Evolutionary conservation across 2,329 filamentous ascomycete genomes (phyloP).

Genomic region (Epichloe sylvatica): DNA sequence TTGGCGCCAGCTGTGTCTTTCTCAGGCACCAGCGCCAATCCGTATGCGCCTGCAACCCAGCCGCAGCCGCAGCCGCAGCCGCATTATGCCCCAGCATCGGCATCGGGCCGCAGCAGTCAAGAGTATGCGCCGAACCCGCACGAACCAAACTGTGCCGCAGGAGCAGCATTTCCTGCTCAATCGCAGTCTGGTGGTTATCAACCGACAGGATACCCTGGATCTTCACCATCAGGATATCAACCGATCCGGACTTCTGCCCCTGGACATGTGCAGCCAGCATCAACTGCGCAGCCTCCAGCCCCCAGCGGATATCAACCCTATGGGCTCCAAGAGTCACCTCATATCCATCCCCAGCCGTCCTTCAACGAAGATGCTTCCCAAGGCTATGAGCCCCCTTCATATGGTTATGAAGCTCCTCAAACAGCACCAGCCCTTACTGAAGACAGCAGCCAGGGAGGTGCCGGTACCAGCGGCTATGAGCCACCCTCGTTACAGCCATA

Average conservation of each 20-base stretch:
- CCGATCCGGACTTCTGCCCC: slow-evolving; percentile 3
- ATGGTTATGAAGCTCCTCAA: slow-evolving; percentile 38
- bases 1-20: slow-evolving; percentile 10
- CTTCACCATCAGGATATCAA: slow-evolving; percentile 13
- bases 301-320: slow-evolving; percentile 16
- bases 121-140: slow-evolving; percentile 18
- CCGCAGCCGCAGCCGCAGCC: slow-evolving; percentile 7
- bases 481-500: slow-evolving; percentile 49
- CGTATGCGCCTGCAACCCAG: slow-evolving; percentile 27
- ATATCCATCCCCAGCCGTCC: slow-evolving; percentile 9
- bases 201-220: slow-evolving; percentile 7
- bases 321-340: slow-evolving; percentile 14
- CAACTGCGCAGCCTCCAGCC: slow-evolving; percentile 2
- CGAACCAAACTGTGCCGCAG: slow-evolving; percentile 18
- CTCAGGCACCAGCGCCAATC: slow-evolving; percentile 11
- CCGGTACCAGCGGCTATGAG: slow-evolving; percentile 37
- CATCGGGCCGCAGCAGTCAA: neutral
- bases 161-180: slow-evolving; percentile 6
- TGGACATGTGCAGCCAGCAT: neutral
- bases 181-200: slow-evolving; percentile 9
- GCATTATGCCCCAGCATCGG: neutral
- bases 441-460: slow-evolving; percentile 12
- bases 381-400: slow-evolving; percentile 32
- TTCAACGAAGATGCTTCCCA: slow-evolving; percentile 11
- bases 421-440: slow-evolving; percentile 13